Evolutionary conservation across 2,329 filamentous ascomycete species (phyloP), one percentile per base, ranked within the genome.

Genomic region (Fusarium nodosum): DNA sequence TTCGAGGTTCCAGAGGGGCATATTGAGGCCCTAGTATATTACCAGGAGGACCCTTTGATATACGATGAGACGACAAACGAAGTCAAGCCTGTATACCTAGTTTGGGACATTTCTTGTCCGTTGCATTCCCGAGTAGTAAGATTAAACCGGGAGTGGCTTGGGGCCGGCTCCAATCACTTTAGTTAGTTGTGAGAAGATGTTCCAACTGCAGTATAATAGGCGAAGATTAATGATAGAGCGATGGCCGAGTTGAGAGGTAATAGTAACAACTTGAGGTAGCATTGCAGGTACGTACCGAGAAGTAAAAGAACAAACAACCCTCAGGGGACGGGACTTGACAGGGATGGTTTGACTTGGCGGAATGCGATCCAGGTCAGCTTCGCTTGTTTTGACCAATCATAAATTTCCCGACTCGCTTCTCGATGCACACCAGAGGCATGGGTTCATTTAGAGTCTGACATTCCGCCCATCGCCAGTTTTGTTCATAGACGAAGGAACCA

Each of bases 321-420:
- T 20, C 33, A 42, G 20, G 20, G 28, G 39, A 28, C 33, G 20
- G 42, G 56, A 31, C 48, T 56, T 42, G 64, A 59, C 59, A 31
- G 59, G 64, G 59, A 46, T 36, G 42, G 46, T 26, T 53, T 64
- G 53, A 44, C 53, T 66, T 70, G 55, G 72, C 70, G 72, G 72
- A 74, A 74, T 72, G 63, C 50, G 48, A 59, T 54, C 62, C 58
- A 64, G 51, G 64, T 67, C 67, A 57, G 54, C 56, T 73, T 77
- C 75, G 75, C 74, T 75, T 77, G 61, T 41, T 46, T 45, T 47
- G 44, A 9, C 74, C 75, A 76, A 76, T 77, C 63, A 76, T 58
- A 72, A 73, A 73, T 68, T 74, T 65, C 62, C 69, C 72, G 72
- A 64, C 73, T 76, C 75, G 74, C 74, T 75, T 75, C 64, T 70